phyloP scores from a whole-genome alignment of 2,329 filamentous ascomycete species.

The Aspergillus sp. region DNA sequence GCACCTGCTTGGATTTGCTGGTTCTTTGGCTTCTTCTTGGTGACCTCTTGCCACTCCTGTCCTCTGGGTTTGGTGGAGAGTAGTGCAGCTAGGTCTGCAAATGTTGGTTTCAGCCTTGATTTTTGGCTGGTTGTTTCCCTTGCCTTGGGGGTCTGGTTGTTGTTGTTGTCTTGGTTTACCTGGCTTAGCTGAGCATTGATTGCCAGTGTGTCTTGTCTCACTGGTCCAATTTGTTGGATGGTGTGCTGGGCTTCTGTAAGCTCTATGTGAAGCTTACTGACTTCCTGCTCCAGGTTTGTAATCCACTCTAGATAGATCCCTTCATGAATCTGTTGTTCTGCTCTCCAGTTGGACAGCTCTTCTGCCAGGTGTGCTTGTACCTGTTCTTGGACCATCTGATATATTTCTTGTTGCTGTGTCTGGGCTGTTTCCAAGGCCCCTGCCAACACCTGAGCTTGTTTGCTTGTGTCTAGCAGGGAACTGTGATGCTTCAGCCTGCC shows the following conservation, averaged over 20 bases:
- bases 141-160: neutral
- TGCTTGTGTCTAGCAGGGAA: no score
- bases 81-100: neutral
- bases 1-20: neutral
- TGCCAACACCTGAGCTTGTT: neutral
- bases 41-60: neutral
- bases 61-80: neutral
- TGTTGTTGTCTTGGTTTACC: neutral
- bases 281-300: neutral
- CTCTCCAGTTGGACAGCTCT: neutral
- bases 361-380: neutral
- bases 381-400: neutral
- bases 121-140: neutral
- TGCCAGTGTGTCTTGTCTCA: neutral
- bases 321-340: neutral
- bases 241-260: neutral
- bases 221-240: neutral
- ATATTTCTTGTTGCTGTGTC: neutral
- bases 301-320: neutral
- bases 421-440: neutral
- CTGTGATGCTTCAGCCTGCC: no score
- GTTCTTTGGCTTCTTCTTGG: neutral
- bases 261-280: neutral
- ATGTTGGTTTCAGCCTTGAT: neutral
- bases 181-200: neutral